Evolutionary conservation across 148 eudicot genomes (phyloP).

Genomic region (Heliosperma pusillum): DNA sequence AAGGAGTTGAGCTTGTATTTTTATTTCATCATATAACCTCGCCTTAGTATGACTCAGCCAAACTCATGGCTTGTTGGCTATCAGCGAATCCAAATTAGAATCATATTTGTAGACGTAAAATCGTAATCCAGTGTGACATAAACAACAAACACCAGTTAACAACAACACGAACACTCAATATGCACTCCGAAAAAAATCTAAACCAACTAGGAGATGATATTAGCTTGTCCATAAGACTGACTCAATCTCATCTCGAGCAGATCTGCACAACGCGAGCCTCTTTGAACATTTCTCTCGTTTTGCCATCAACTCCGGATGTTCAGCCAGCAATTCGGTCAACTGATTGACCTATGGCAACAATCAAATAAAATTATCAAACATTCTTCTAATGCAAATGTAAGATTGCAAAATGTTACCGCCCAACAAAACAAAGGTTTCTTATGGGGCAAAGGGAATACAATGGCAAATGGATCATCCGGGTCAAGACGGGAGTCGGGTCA

Average conservation of each 20-base stretch:
- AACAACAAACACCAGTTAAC: background rate
- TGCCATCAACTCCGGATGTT: slow-evolving; percentile 43
- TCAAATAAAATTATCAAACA: background rate
- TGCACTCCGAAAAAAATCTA: slow-evolving; percentile 1
- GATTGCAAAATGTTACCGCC: background rate
- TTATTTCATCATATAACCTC: too few relatives aligned
- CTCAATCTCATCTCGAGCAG: slow-evolving; percentile 56
- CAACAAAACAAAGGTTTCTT: background rate
- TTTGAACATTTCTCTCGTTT: slow-evolving; percentile 45
- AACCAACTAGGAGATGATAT: background rate
- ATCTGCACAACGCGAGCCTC: slow-evolving; percentile 51
- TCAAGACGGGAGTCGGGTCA: too few relatives aligned
- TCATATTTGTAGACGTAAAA: background rate
- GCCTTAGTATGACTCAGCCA: too few relatives aligned
- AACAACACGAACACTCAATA: slow-evolving; percentile 6
- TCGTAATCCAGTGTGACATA: background rate
- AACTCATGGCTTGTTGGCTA: too few relatives aligned
- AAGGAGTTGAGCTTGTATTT: background rate
- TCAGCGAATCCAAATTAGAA: background rate
- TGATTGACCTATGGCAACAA: slow-evolving; percentile 36
- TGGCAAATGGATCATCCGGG: too few relatives aligned
- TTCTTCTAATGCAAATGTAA: background rate
- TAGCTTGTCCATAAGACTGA: slow-evolving; percentile 36
- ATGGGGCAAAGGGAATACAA: too few relatives aligned
- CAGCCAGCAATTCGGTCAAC: slow-evolving; percentile 43